Base-by-base conservation (phyloP, 2,329 filamentous ascomycete species). In the Nigrograna mackinnonii region DNA sequence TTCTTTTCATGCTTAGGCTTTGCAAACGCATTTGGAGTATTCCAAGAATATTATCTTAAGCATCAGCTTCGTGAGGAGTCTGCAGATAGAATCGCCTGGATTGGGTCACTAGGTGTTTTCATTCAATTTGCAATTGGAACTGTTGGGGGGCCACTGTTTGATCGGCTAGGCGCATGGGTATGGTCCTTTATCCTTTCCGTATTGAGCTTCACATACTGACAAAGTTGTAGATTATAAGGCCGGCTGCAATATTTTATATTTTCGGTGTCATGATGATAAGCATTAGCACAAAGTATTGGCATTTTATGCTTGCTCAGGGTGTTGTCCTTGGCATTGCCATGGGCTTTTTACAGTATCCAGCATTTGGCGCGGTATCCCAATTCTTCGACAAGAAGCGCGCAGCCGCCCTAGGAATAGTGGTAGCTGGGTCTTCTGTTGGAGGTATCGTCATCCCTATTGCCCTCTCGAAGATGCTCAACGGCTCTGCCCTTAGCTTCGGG, bases 231-330 rank as follows among this genome's bases (percentile, higher is more conserved):
- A 67, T 86, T 1, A 58, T 84, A 2, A 43, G 79, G 1, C 54
- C 55, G 4, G 80, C 80, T n/a, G 73, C 70, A 0, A 54, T 82
- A 21, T 46, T 80, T 11, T 77, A 82, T 41, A 73, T 84, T 13
- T 78, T 84, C 42, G 76, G 78, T 3, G 53, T 85, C 4, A 83
- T 85, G 79, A 82, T 84, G 79, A 69, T 77, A 1, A 77, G 73
- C 9, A 58, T 84, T 49, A 81, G 70, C 32, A 74, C 67, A 3
- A 41, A 74, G 39, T 79, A 78, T 54, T 79, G 76, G 49, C 76
- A 79, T 33, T 74, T 79, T 55, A 60, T 79, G 44, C 75, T 81
- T 11, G 65, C 74, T 0, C 78, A 82, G 47, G 74, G 73, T 9
- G 68, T 80, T 7, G 76, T 75, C 52, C 74, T 72, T 22, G 66